Conservation (phyloP, 495 filamentous ascomycete genomes). For the Penicillium bialowiezense region DNA sequence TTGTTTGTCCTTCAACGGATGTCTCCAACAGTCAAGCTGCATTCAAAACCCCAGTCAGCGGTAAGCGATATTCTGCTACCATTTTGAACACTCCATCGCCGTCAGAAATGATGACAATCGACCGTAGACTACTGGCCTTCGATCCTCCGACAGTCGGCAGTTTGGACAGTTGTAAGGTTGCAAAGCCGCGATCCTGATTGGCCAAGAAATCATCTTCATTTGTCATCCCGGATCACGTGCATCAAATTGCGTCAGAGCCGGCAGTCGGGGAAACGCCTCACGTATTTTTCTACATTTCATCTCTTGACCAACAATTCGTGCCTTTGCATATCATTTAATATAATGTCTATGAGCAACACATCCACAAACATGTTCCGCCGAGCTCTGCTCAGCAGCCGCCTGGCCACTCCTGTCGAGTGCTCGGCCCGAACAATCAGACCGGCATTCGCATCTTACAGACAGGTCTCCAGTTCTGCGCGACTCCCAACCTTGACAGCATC, state of each 20-base stretch:
- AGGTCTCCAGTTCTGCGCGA: slow-evolving; percentile 36
- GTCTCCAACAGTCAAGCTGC: too few relatives aligned
- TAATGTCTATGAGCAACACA: slow-evolving; percentile 34
- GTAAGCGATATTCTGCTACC: too few relatives aligned
- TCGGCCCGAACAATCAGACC: slow-evolving; percentile 26
- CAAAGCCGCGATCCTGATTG: slow-evolving; percentile 28
- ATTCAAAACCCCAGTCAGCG: too few relatives aligned
- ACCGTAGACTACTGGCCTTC: background rate
- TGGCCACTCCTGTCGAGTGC: slow-evolving; percentile 26
- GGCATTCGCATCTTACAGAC: slow-evolving; percentile 31
- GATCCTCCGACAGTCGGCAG: slow-evolving; percentile 13
- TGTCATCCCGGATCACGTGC: slow-evolving; percentile 38
- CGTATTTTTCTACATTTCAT: slow-evolving; percentile 2
- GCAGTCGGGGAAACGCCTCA: slow-evolving; percentile 11
- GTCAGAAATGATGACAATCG: background rate
- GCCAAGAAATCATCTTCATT: slow-evolving; percentile 16
- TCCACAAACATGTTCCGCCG: slow-evolving; percentile 38
- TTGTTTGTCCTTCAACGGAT: too few relatives aligned
- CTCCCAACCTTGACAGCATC: slow-evolving; percentile 51
- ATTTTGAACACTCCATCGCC: background rate
- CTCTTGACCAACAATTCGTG: slow-evolving; percentile 6
- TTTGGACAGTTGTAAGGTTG: slow-evolving; percentile 3
- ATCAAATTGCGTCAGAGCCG: slow-evolving; percentile 40
- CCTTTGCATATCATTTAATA: background rate
- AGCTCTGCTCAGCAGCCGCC: slow-evolving; percentile 27